phyloP scores from a whole-genome alignment of 2,329 filamentous ascomycete genomes.

The Colletotrichum lupini region DNA sequence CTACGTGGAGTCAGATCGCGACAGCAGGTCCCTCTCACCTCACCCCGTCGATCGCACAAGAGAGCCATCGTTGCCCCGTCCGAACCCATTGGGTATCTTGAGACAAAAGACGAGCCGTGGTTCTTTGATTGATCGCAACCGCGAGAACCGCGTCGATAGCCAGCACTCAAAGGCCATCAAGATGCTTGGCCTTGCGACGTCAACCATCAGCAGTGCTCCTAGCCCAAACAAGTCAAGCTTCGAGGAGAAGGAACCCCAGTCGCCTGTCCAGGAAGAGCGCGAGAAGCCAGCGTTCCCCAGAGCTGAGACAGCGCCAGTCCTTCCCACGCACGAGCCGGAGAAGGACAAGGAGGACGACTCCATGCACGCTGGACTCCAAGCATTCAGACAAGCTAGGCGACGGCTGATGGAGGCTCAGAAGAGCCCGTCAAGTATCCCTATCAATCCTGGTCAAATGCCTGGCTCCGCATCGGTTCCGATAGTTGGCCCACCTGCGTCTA shows the following conservation, averaged over 20 bases:
- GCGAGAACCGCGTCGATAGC: constrained; percentile 52
- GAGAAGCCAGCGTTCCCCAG: constrained; percentile 21
- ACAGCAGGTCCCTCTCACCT: constrained; percentile 54
- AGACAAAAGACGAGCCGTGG: constrained; percentile 75
- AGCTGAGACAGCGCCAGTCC: not conserved
- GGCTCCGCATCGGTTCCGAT: not conserved
- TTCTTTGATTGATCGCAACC: constrained; percentile 66
- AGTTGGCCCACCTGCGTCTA: constrained; percentile 33
- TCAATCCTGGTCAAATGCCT: constrained; percentile 6
- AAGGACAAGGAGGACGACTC: constrained; percentile 51
- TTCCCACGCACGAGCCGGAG: not conserved
- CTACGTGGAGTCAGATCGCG: constrained; percentile 70
- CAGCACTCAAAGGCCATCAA: constrained; percentile 68
- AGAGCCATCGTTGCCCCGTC: constrained; percentile 49
- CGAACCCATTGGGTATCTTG: constrained; percentile 72
- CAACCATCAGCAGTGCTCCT: constrained; percentile 52
- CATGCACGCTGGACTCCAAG: constrained; percentile 62
- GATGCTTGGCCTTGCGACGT: constrained; percentile 66
- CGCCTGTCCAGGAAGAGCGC: constrained; percentile 42
- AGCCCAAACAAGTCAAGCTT: constrained; percentile 51
- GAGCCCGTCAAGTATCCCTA: constrained; percentile 45
- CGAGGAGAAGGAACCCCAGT: constrained; percentile 46
- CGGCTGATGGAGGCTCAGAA: constrained; percentile 62
- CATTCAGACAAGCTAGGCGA: constrained; percentile 67
- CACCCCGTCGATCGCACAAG: constrained; percentile 47